Base-by-base conservation (phyloP, 1,284 basidiomycete species). In the Puccinia hordei region DNA sequence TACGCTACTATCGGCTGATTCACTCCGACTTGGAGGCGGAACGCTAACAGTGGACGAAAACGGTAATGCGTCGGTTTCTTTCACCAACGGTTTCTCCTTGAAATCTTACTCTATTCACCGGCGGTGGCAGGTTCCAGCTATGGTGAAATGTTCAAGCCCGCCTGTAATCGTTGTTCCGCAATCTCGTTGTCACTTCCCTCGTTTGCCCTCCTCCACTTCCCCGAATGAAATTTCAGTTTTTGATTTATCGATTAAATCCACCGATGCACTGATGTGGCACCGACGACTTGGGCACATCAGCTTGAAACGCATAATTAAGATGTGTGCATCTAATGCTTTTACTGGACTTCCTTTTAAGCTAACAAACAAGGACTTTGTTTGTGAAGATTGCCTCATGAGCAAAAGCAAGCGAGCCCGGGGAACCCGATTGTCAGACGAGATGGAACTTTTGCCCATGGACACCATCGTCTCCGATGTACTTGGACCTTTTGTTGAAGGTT, bases 261-360 rank as follows among this genome's bases (percentile, higher is more conserved):
- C 59, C 5, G 38, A 68, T n/a, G 38, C 65, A 17, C 65, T 68
- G 17, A 9, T 74, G 24, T 80, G 77, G 77, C 69, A 80, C 63
- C n/a, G 68, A 4, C 13, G 51, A 12, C 44, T 80, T 33, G 77
- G 77, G 1, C 77, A 80, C 35, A 41, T 80, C 2, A 51, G 55
- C 33, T 10, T 73, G 1, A 59, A 41, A 27, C 53, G 66, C 0
- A 80, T 80, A 2, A n/a, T 55, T 9, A 30, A 51, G 17, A 68
- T 80, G 53, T 49, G 30, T n/a, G 2, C 19, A 17, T 1, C 9
- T 2, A 9, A 24, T 17, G 33, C 12, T 13, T n/a, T n/a, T 27
- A 8, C 51, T 17, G 49, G 66, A 12, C 30, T 79, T 13, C 49
- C 76, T 0, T 2, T 2, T 5, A 55, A n/a, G 22, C 24, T 59